Conservation (phyloP, 1,284 basidiomycete species). For the Ceratobasidium sp. region DNA sequence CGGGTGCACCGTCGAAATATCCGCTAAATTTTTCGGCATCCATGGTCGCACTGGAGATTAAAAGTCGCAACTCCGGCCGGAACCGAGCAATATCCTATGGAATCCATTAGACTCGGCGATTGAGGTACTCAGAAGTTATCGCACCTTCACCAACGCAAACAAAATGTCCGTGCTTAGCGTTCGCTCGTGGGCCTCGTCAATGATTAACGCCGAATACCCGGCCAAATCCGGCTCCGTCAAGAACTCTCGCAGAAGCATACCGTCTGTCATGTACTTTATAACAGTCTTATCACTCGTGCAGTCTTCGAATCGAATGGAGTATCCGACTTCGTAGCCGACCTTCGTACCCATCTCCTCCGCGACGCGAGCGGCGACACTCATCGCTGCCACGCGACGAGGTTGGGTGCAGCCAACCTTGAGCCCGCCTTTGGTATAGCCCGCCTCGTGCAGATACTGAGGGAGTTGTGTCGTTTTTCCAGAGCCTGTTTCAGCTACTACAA, state of each 20-base stretch:
- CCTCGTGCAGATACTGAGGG: slow-evolving; percentile 98
- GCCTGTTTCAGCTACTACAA: slow-evolving; percentile 93
- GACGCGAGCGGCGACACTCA: slow-evolving; percentile 99
- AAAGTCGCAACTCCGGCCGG: slow-evolving; percentile 87
- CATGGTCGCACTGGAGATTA: slow-evolving; percentile 97
- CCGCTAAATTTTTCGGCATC: slow-evolving; percentile 96
- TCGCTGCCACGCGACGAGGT: slow-evolving; percentile 97
- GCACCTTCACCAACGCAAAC: slow-evolving; percentile 95
- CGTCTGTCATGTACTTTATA: slow-evolving; percentile 98
- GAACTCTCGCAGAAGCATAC: slow-evolving; percentile 97
- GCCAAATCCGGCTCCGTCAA: slow-evolving; percentile 95
- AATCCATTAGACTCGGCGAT: slow-evolving; percentile 68
- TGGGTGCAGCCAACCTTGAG: slow-evolving; percentile 97
- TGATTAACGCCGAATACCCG: slow-evolving; percentile 91
- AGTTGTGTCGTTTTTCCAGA: slow-evolving; percentile 99
- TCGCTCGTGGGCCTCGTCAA: slow-evolving; percentile 97
- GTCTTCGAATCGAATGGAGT: slow-evolving; percentile 99
- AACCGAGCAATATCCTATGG: slow-evolving; percentile 94
- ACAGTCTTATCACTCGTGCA: slow-evolving; percentile 98
- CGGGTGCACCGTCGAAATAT: slow-evolving; percentile 94
- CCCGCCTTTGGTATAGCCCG: slow-evolving; percentile 91
- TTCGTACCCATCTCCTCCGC: slow-evolving; percentile 98
- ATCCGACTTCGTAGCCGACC: slow-evolving; percentile 97
- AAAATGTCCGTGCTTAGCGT: slow-evolving; percentile 97
- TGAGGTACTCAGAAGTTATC: slow-evolving; percentile 56